Evolutionary conservation across 1,284 basidiomycete species (phyloP).

Genomic region (Microbotryomycetes sp.): DNA sequence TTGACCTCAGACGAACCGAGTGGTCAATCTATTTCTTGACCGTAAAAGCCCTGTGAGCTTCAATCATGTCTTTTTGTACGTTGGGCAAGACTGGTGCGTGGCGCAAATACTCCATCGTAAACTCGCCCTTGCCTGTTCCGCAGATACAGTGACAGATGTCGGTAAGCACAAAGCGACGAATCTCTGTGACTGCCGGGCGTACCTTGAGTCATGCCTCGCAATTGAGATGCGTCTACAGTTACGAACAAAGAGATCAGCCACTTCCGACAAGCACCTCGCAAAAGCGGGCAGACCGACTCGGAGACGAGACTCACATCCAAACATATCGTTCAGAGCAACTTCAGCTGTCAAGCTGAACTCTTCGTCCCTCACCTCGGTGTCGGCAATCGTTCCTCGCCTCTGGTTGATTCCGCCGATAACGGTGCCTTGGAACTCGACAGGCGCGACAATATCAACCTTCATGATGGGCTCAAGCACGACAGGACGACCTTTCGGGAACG

Average conservation of each 20-base stretch:
- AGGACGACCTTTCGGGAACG: constrained; percentile 66
- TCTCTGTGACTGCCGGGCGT: constrained; percentile 11
- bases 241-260: background rate
- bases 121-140: constrained; percentile 64
- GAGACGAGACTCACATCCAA: constrained; percentile 54
- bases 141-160: constrained; percentile 4
- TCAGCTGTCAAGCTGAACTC: constrained; percentile 91
- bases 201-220: constrained; percentile 82
- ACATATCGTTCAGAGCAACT: constrained; percentile 97
- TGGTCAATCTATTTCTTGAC: constrained; percentile 1
- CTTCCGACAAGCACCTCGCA: background rate
- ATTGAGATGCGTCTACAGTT: constrained; percentile 60
- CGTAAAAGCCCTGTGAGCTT: constrained; percentile 52
- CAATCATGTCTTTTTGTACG: constrained; percentile 73
- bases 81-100: constrained; percentile 84
- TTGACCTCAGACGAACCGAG: too few relatives aligned
- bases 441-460: constrained; percentile 95
- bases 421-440: constrained; percentile 85
- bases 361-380: constrained; percentile 94
- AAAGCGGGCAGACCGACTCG: too few relatives aligned
- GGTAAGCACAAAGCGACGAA: constrained; percentile 29
- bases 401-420: constrained; percentile 94
- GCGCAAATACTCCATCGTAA: constrained; percentile 30
- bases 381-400: constrained; percentile 87
- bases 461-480: constrained; percentile 95